A percentile compares a stretch with the other conserved stretches of the same genome.
Conservation (phyloP, 352 stramenopile species). For the Globisporangium mamillatum region DNA sequence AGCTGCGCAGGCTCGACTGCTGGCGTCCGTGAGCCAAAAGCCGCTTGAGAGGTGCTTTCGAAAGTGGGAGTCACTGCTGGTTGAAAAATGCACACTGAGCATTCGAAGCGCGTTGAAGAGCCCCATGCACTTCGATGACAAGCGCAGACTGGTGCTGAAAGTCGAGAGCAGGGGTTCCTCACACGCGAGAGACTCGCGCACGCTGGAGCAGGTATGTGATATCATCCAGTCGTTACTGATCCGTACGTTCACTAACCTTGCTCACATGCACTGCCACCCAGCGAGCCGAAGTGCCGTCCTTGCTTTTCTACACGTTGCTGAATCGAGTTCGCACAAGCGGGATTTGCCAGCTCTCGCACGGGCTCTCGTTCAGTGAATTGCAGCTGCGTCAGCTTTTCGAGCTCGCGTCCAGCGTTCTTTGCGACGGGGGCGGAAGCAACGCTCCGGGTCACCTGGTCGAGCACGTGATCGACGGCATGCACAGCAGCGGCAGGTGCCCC, state of each 20-base stretch:
- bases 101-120: conserved; percentile 31
- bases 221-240: background rate
- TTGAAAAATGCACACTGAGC: conserved; percentile 45
- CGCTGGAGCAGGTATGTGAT: conserved; percentile 53
- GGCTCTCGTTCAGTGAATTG: conserved; percentile 31
- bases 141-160: conserved; percentile 17
- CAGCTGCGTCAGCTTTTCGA: conserved; percentile 60
- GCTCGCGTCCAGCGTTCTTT: conserved; percentile 57
- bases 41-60: conserved; percentile 60
- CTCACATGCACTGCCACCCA: conserved; percentile 9
- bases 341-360: conserved; percentile 60
- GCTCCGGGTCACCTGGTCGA: conserved; percentile 34
- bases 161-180: conserved; percentile 13
- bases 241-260: background rate
- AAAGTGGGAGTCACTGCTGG: conserved; percentile 44
- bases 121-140: conserved; percentile 14
- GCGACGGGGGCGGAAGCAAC: conserved; percentile 34
- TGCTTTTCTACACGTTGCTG: conserved; percentile 73
- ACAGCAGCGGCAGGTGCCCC: conserved; percentile 25
- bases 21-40: conserved; percentile 47
- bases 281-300: conserved; percentile 53
- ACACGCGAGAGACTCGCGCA: conserved; percentile 14
- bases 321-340: conserved; percentile 59
- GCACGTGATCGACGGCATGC: conserved; percentile 50
- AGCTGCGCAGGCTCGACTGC: conserved; percentile 38